These are phyloP conservation scores for Anthracocystis walkeri DNA, from an alignment of 1,284 basidiomycete species.

Conservation along the genomic window DNA sequence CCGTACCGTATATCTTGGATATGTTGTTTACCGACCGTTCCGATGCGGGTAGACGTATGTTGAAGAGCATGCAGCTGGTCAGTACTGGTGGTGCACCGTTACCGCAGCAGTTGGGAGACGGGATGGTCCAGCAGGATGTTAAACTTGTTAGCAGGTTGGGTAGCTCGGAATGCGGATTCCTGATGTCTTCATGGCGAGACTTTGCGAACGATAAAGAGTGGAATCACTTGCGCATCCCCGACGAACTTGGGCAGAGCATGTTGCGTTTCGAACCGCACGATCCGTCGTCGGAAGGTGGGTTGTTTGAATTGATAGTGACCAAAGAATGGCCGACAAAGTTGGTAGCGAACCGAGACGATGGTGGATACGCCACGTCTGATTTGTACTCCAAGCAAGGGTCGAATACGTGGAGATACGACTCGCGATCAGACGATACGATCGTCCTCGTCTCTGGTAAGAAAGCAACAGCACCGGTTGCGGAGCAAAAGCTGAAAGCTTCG, in stretches of 20 bases:
- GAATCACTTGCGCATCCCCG: slow-evolving; percentile 74
- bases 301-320: slow-evolving; percentile 51
- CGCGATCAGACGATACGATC: slow-evolving; percentile 52
- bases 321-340: slow-evolving; percentile 57
- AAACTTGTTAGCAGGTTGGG: slow-evolving; percentile 75
- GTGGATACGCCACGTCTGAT: slow-evolving; percentile 53
- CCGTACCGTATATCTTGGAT: slow-evolving; percentile 72
- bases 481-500: slow-evolving; percentile 34
- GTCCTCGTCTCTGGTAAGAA: slow-evolving; percentile 61
- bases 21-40: slow-evolving; percentile 73
- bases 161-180: slow-evolving; percentile 70
- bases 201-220: slow-evolving; percentile 75
- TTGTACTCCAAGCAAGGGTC: slow-evolving; percentile 35
- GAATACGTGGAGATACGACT: slow-evolving; percentile 48
- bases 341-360: slow-evolving; percentile 48
- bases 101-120: slow-evolving; percentile 74
- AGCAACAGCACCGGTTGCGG: slow-evolving; percentile 33
- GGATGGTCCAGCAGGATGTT: slow-evolving; percentile 73
- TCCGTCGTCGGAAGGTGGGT: slow-evolving; percentile 3
- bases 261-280: slow-evolving; percentile 41
- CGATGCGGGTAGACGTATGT: slow-evolving; percentile 72
- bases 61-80: slow-evolving; percentile 74
- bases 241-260: slow-evolving; percentile 33
- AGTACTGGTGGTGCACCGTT: slow-evolving; percentile 71
- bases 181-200: slow-evolving; percentile 74